phyloP scores from a whole-genome alignment of 2,329 filamentous ascomycete genomes.

The Blumeriella jaapii region DNA sequence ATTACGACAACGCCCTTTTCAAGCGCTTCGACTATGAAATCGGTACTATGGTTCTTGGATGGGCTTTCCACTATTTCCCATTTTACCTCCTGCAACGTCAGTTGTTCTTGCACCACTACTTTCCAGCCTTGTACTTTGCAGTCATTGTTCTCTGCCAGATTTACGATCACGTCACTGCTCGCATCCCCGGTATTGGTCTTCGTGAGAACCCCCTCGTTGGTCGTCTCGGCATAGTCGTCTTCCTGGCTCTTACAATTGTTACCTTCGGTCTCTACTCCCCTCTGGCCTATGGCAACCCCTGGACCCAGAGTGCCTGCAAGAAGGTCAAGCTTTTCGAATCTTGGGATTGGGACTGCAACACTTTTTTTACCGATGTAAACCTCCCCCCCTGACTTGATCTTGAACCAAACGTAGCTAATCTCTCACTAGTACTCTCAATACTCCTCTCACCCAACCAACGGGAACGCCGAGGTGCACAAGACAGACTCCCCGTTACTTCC shows the following conservation, averaged over 20 bases:
- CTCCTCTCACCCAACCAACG: constrained; percentile 19
- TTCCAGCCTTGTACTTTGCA: constrained; percentile 91
- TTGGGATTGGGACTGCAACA: constrained; percentile 99
- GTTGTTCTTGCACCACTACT: constrained; percentile 97
- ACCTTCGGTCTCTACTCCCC: constrained; percentile 82
- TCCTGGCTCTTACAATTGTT: constrained; percentile 62
- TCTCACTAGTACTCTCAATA: constrained; percentile 28
- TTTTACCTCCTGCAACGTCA: constrained; percentile 98
- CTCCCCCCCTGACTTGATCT: constrained; percentile 19
- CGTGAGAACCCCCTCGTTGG: constrained; percentile 63
- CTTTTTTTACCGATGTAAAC: constrained; percentile 78
- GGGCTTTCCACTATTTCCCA: constrained; percentile 97
- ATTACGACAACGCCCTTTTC: constrained; percentile 73
- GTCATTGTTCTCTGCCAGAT: constrained; percentile 81
- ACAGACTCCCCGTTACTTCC: constrained; percentile 22
- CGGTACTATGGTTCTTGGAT: constrained; percentile 78
- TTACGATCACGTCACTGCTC: constrained; percentile 73
- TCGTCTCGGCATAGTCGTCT: constrained; percentile 57
- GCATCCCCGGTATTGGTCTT: constrained; percentile 56
- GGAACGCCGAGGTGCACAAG: constrained; percentile 21
- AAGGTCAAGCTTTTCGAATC: constrained; percentile 74
- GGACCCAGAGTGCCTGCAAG: constrained; percentile 82
- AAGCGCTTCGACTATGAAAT: constrained; percentile 98
- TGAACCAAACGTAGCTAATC: constrained; percentile 18
- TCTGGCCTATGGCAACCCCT: constrained; percentile 82